Conservation (phyloP, 2,329 filamentous ascomycete species). For the Xylariaceae sp. region DNA sequence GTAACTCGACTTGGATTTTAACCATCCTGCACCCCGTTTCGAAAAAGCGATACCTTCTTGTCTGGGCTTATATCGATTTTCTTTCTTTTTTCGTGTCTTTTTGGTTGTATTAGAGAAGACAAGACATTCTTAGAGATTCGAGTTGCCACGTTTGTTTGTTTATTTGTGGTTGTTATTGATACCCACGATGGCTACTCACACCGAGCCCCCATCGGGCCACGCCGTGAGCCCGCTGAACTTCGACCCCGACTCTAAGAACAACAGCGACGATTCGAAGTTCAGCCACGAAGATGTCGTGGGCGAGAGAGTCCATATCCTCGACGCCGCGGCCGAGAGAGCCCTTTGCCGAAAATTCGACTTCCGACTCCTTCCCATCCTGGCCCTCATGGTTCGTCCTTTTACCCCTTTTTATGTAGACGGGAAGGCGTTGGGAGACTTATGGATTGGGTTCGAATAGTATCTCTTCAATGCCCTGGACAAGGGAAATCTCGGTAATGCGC, state of each 20-base stretch:
- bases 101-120: neutral
- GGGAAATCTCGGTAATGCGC: slow-evolving; percentile 50
- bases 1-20: neutral
- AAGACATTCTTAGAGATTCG: too few relatives aligned
- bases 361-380: slow-evolving; percentile 48
- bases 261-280: slow-evolving; percentile 22
- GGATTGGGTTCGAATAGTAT: slow-evolving; percentile 25
- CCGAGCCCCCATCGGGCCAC: neutral
- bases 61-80: neutral
- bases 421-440: neutral
- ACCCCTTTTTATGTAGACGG: neutral
- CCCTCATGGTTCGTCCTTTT: slow-evolving; percentile 41
- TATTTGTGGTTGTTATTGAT: neutral
- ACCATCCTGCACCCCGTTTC: neutral
- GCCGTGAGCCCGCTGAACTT: neutral
- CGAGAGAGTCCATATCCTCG: slow-evolving; percentile 32
- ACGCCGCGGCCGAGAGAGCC: slow-evolving; percentile 42
- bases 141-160: neutral
- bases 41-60: neutral
- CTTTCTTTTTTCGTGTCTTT: neutral
- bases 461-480: slow-evolving; percentile 47
- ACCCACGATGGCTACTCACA: slow-evolving; percentile 8
- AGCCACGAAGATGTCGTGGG: slow-evolving; percentile 32
- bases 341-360: slow-evolving; percentile 52
- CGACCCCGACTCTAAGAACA: slow-evolving; percentile 13